Evolutionary conservation across 345 rosid genomes (phyloP), one percentile per base, ranked within the genome.

Genomic region (Eucalyptus regnans): DNA sequence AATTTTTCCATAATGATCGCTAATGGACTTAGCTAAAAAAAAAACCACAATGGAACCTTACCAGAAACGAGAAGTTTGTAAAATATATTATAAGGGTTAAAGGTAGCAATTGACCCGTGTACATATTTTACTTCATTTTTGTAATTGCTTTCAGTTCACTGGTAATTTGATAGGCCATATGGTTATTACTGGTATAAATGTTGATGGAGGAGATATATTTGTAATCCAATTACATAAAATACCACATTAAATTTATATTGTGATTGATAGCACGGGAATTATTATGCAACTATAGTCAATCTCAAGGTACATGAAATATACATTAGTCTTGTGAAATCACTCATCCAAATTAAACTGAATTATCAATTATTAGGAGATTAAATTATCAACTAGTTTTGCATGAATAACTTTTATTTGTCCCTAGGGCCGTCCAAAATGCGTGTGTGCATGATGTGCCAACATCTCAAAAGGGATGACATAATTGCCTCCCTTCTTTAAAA

Each of bases 241-340:
- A 64, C 10, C 7, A n/a, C 37, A 7, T 64, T 64, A 31, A 7
- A 64, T 64, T 64, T n/a, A n/a, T 64, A n/a, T 0, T 14, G 20
- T n/a, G 76, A 29, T 64, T n/a, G 76, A 64, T 64, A n/a, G 17
- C 33, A n/a, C 0, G 2, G 5, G 9, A 64, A n/a, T 64, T 64
- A 29, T 64, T 64, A 1, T 7, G 0, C 18, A 29, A 3, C 0
- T 8, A 0, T 27, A 29, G 9, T n/a, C 16, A 64, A 64, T 64
- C 3, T 12, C 37, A 14, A 64, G 71, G 13, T 64, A 14, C 1
- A 64, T n/a, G 76, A 64, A 64, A 7, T 27, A 14, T n/a, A 29
- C 16, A 64, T n/a, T 64, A 13, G 2, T 64, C 10, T 56, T 0
- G 0, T 56, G 62, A 56, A 56, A 56, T 23, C 23, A 56, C 29